Base-by-base conservation (phyloP, 306 rosid genomes). In the Notholithocarpus densiflorus region DNA sequence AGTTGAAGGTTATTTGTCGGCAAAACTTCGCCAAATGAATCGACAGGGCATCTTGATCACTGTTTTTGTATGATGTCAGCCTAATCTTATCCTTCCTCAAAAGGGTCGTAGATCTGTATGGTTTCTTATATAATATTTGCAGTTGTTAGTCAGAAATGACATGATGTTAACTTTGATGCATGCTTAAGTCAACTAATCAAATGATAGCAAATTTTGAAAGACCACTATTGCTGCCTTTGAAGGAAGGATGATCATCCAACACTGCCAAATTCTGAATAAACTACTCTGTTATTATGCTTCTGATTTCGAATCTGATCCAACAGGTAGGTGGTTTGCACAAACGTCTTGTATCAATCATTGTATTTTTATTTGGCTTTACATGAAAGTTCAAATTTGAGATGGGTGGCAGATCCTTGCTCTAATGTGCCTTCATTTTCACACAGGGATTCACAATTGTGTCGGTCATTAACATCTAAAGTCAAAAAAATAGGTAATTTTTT, bases 291-390 rank as follows among this genome's bases (percentile, higher is more conserved):
- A 56, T 34, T 37, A 32, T 17, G 76, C 76, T 79, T 86, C 76
- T 60, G 71, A 60, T 75, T 43, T 32, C 26, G 87, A 89, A 81
- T 69, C 68, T 71, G 65, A 20, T 70, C 77, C 11, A 57, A 27
- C 78, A 55, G 74, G 82, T 79, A 81, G 89, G 90, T 86, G 79
- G 85, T 76, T 77, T 72, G 80, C 86, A 80, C 84, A 88, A 69
- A 72, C 75, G 76, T 75, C 74, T 18, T 79, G 85, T 76, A 84
- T 72, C 89, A 32, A 77, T 70, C 24, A 27, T 51, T 53, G 78
- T 76, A 64, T 70, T 77, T 73, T 61, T 74, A 48, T 17, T 13
- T 71, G 24, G 86, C 82, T 75, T 85, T 88, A 79, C 77, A 83
- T 54, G 75, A 70, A 70, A 54, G 57, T 86, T 81, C 85, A 86